phyloP scores from a whole-genome alignment of 352 stramenopile species.

The Phytophthora gonapodyides region DNA sequence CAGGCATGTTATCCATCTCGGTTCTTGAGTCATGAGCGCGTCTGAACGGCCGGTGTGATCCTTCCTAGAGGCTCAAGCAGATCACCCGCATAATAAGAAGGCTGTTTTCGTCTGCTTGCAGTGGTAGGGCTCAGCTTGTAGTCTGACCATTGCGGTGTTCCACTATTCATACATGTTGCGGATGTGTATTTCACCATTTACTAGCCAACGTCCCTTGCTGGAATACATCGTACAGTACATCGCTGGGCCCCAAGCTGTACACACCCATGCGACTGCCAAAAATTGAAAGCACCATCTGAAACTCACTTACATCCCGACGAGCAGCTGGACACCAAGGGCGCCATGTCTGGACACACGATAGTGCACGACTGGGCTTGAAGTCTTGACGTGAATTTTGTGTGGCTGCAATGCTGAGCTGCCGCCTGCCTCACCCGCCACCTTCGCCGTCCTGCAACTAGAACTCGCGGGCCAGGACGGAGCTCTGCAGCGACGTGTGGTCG shows the following conservation, averaged over 20 bases:
- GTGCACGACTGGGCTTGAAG: constrained; percentile 4
- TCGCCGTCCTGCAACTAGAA: constrained; percentile 29
- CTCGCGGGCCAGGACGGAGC: constrained; percentile 49
- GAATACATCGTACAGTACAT: constrained; percentile 20
- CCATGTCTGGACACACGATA: constrained; percentile 23
- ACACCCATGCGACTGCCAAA: constrained; percentile 1
- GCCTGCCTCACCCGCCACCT: constrained; percentile 1
- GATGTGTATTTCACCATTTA: constrained; percentile 20
- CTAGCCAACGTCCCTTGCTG: constrained; percentile 15
- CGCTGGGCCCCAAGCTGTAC: constrained; percentile 1
- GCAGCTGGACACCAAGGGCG: constrained; percentile 21
- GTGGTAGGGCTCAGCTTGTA: no score
- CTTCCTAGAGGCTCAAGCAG: no score
- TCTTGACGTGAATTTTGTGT: constrained; percentile 3
- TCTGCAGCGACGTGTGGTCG: constrained; percentile 63
- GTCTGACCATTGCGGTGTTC: no score
- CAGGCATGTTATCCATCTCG: no score
- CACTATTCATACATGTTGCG: constrained; percentile 11
- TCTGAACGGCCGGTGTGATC: no score
- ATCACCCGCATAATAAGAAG: no score
- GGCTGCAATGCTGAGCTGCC: not conserved
- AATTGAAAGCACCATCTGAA: constrained; percentile 14
- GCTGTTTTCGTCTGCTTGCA: no score
- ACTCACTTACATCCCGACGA: constrained; percentile 12
- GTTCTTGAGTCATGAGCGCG: no score